phyloP scores from a whole-genome alignment of 1,139 yeast genomes.

The Starmera stellimalicola region DNA sequence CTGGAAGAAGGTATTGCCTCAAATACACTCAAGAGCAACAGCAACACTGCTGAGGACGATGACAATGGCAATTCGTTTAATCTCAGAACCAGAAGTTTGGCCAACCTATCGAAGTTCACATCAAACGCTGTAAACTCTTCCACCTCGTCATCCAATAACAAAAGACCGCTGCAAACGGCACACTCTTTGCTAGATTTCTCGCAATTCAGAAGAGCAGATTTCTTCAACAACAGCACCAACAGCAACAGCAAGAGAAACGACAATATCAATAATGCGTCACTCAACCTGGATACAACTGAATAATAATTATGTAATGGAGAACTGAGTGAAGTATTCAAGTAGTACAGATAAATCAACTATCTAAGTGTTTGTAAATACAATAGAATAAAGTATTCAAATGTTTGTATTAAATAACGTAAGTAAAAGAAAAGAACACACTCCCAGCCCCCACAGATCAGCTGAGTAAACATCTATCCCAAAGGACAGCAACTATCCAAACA shows the following conservation, averaged over 20 bases:
- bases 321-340: no score
- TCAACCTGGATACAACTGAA: neutral
- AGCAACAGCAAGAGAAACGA: neutral
- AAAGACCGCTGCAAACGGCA: neutral
- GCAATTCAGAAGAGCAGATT: neutral
- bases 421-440: neutral
- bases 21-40: neutral
- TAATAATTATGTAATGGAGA: no score
- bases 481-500: no score
- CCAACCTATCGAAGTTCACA: conserved; percentile 5
- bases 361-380: neutral
- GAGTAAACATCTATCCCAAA: no score
- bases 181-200: conserved; percentile 2
- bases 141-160: neutral
- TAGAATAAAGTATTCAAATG: neutral
- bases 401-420: neutral
- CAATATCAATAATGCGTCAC: neutral
- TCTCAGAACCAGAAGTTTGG: conserved; percentile 18
- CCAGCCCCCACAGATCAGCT: no score
- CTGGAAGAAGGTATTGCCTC: conserved; percentile 12
- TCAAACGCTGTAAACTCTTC: conserved; percentile 6
- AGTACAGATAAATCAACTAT: no score
- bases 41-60: conserved; percentile 4
- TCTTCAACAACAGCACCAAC: no score
- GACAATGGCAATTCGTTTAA: conserved; percentile 6